Base-by-base conservation (phyloP, 2,329 filamentous ascomycete genomes). In the Xylaria sp. region DNA sequence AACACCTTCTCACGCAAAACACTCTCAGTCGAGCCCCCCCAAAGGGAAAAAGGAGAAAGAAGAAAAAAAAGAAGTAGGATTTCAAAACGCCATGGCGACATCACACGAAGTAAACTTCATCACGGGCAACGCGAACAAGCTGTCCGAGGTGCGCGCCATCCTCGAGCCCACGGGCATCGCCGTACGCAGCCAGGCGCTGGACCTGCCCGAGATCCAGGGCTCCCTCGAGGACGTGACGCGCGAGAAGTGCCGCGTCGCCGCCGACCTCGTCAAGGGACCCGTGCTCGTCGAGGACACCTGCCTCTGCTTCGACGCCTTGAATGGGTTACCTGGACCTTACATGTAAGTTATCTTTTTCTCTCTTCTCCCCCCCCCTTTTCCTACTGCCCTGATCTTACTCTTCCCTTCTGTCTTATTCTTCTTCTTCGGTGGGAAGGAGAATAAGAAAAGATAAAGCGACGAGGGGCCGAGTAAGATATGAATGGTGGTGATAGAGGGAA, bases 271-370 rank as follows among this genome's bases (percentile, higher is more conserved):
- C 84, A 71, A 85, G 75, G 67, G 70, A 3, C 94, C 96, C 3
- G 96, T 97, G 9, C 85, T 99, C 44, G 95, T 97, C 11, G 96
- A 99, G 81, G 96, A 99, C 80, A 99, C 96, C 17, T 94, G 94
- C 72, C 85, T 99, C 55, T 96, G 94, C 83, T 99, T 97, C 78
- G 90, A 92, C 76, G 94, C 95, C 22, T 86, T 97, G 68, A 89
- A 92, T 66, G 94, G 94, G n/a, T 85, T 99, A 33, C 96, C 96
- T 1, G 96, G 96, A 1, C 93, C 95, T 45, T 99, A 99, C 79
- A 97, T 99, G 95, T 97, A 85, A 73, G 88, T 81, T 17, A 33
- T 56, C 17, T 22, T 15, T 39, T 29, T 13, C 17, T 31, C 2
- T n/a, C 38, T 20, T 25, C 29, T 56, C 51, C n/a, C n/a, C n/a